Base-by-base conservation (phyloP, 2,329 filamentous ascomycete species). In the Phyllosticta capitalensis region DNA sequence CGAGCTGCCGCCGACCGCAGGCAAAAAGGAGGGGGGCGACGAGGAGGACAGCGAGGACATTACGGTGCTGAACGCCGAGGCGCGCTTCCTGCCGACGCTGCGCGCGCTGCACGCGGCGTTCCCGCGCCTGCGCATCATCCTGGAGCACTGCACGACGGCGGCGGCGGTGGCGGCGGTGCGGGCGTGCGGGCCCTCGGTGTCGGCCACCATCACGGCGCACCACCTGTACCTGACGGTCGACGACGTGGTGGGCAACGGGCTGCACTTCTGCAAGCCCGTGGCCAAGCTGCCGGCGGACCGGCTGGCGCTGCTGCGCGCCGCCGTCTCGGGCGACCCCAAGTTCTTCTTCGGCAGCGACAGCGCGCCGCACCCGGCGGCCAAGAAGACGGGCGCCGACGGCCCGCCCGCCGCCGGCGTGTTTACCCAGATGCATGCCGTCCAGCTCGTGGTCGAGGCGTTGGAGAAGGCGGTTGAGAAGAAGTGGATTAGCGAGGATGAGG, bases 71-170 rank as follows among this genome's bases (percentile, higher is more conserved):
- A 88, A 87, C 66, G 87, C 86, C 20, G 88, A 92, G 72, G 81
- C 84, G 63, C 79, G 78, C 2, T 97, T 97, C 75, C 78, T 97
- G 9, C 92, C 92, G 0, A 92, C 87, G 0, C 79, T 96, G 33
- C 78, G 82, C 63, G 81, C 82, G 19, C 81, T 97, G 1, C 89
- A 95, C 68, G 74, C 80, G 21, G 79, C 79, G 24, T 96, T 95
- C 72, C 92, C 92, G 1, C 78, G 81, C 20, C 78, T 95, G 50
- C 81, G 79, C 55, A 80, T 81, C 63, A 76, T 82, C 60, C 76
- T 94, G 53, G 89, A 96, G 76, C 92, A 96, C 76, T 95, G 90
- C 78, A 92, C 90, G 10, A 95, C 90, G 0, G 85, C 84, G 1
- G 89, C 88, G 0, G 92, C 91, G 0, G 79, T 96, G 4, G 83